Base-by-base conservation (phyloP, 768 basidiomycete species). In the Lentinula lateritia region DNA sequence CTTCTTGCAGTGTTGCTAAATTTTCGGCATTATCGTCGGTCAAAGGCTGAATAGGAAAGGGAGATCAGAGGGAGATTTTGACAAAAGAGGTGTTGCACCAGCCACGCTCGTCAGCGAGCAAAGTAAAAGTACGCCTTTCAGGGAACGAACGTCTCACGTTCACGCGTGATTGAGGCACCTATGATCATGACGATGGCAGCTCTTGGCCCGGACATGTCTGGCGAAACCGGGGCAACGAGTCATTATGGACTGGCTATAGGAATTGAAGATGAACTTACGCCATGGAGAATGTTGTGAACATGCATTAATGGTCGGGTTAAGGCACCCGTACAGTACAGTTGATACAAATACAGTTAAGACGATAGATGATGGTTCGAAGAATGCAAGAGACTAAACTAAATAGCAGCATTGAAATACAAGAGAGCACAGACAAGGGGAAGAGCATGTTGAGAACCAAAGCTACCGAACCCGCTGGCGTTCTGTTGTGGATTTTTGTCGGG, bases 401-500 rank as follows among this genome's bases (percentile, higher is more conserved):
- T 41, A 16, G 18, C 6, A 41, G 50, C 50, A 28, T 1, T 18
- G 50, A 52, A n/a, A 53, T 16, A 35, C 10, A 28, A 5, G 23
- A 20, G 5, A 16, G 18, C 28, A 13, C 38, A 42, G 35, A 10
- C 36, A 35, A 34, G 52, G n/a, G 34, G 15, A 39, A 36, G 52
- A 10, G 8, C 10, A 23, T 6, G 1, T 54, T 16, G 18, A 7
- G 39, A 54, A 10, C 18, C 23, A 39, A 46, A 50, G 2, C 58
- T 57, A 69, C 50, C 62, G 52, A 50, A 71, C 52, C 20, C 72
- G 63, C 61, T 74, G 71, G 39, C 71, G 68, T 60, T 72, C 68
- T 52, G 74, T 72, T 42, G 72, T 66, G 39, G 76, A 78, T 69
- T 81, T 82, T 65, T 80, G 80, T 36, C 74, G 66, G 5, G 76